Evolutionary conservation across 306 rosid species (phyloP), one percentile per base, ranked within the genome.

Genomic region (Vicia faba): DNA sequence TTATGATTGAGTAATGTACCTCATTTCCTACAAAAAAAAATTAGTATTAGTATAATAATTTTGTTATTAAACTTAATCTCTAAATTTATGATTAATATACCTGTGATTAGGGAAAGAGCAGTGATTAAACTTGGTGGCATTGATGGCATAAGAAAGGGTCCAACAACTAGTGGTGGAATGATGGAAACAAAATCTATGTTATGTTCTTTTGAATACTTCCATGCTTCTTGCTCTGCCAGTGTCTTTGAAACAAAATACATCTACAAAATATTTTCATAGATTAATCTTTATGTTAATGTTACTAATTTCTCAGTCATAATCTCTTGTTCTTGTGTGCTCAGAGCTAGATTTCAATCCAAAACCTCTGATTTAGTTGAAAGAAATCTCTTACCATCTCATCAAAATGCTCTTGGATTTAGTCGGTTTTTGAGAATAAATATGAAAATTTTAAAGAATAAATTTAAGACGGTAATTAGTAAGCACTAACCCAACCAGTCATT

Each of bases 221-320:
- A 85, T 0, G 95, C 96, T 14, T 81, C 91, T 75, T 85, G 82
- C 74, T 90, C 95, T 0, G 96, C 96, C 11, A 85, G 15, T 0
- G 96, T 87, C 78, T 90, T 90, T n/a, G 96, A 87, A 13, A 79
- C 85, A 26, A 90, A 90, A 59, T 85, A 90, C 91, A 85, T 84
- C 96, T 89, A 71, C 35, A 61, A 9, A 31, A 31, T 31, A 31
- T 31, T 31, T 31, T 31, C 5, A 6, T 31, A 31, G 36, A 6
- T 31, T 31, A 31, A 31, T 31, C 36, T 6, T 31, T 5, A 31
- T 31, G 1, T 5, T 31, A 31, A 31, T 31, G 1, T 5, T 31
- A 31, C 35, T 29, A 29, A 29, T 29, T 4, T 4, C 35, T 29
- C 35, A 26, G 29, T 26, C 29, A 26, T 2, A 20, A 20, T 20